These are phyloP conservation scores for Yamadazyma oceani DNA, from an alignment of 1,139 yeast species.

Conservation along the genomic window DNA sequence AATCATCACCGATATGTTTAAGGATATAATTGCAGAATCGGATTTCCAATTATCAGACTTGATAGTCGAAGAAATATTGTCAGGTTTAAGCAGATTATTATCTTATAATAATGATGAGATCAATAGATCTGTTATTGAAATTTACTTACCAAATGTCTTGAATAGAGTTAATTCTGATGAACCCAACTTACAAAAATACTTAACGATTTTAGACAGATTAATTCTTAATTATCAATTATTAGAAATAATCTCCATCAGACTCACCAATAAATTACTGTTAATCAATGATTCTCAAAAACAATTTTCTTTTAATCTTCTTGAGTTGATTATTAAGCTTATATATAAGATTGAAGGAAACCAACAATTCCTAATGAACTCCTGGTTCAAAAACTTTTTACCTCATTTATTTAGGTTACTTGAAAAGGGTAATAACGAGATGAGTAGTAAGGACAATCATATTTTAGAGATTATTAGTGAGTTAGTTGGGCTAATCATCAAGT, in stretches of 20 bases:
- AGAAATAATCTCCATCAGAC: slow-evolving; percentile 51
- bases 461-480: slow-evolving; percentile 38
- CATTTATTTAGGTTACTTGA: slow-evolving; percentile 8
- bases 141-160: slow-evolving; percentile 61
- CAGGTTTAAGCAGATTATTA: slow-evolving; percentile 54
- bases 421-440: slow-evolving; percentile 1
- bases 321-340: slow-evolving; percentile 23
- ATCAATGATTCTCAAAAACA: slow-evolving; percentile 12
- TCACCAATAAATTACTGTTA: slow-evolving; percentile 36
- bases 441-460: neutral
- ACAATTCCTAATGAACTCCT: slow-evolving; percentile 42
- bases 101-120: slow-evolving; percentile 29
- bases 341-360: slow-evolving; percentile 22
- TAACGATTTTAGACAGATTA: slow-evolving; percentile 45
- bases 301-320: slow-evolving; percentile 20
- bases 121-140: slow-evolving; percentile 47
- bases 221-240: slow-evolving; percentile 47
- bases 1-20: slow-evolving; percentile 61
- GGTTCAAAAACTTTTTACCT: slow-evolving; percentile 42
- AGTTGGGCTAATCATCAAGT: slow-evolving; percentile 37
- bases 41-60: slow-evolving; percentile 37
- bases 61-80: slow-evolving; percentile 38
- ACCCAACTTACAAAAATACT: slow-evolving; percentile 27
- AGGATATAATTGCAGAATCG: slow-evolving; percentile 34
- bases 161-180: slow-evolving; percentile 39